A percentile compares a stretch with the other conserved stretches of the same genome.
phyloP scores from a whole-genome alignment of 78 protist species.

The Pigoraptor vietnamica region DNA sequence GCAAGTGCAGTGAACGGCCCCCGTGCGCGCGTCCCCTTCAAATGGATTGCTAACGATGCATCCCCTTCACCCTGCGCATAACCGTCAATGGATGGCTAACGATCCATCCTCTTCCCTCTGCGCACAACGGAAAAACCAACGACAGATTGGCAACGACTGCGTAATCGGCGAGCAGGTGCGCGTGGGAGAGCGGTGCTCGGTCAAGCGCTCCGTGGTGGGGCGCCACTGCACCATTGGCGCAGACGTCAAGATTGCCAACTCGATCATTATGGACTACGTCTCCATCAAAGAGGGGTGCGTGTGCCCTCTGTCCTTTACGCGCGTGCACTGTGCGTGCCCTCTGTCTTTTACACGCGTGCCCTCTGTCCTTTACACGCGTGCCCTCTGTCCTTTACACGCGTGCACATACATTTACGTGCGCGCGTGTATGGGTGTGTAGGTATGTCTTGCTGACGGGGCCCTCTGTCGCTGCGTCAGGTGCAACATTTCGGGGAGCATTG shows the following conservation, averaged over 20 bases:
- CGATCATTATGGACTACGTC: slow-evolving; percentile 69
- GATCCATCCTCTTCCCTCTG: no score
- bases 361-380: background rate
- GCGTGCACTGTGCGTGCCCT: background rate
- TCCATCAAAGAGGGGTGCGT: slow-evolving; percentile 41
- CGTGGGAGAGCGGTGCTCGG: slow-evolving; percentile 50
- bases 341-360: background rate
- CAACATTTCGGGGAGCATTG: background rate
- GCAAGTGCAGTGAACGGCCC: no score
- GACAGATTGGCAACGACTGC: slow-evolving; percentile 49
- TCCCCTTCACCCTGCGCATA: no score
- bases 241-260: slow-evolving; percentile 51
- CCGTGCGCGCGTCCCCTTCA: no score
- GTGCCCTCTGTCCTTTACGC: background rate
- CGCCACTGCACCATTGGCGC: slow-evolving; percentile 31
- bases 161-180: slow-evolving; percentile 44
- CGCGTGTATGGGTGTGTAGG: background rate
- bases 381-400: background rate
- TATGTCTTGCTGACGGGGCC: background rate
- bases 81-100: no score
- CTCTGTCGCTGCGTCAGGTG: background rate
- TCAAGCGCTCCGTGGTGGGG: slow-evolving; percentile 60
- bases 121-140: no score
- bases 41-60: no score
- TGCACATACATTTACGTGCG: background rate